Conservation (phyloP, 805 yeast species). For the Ogataea methylovora region DNA sequence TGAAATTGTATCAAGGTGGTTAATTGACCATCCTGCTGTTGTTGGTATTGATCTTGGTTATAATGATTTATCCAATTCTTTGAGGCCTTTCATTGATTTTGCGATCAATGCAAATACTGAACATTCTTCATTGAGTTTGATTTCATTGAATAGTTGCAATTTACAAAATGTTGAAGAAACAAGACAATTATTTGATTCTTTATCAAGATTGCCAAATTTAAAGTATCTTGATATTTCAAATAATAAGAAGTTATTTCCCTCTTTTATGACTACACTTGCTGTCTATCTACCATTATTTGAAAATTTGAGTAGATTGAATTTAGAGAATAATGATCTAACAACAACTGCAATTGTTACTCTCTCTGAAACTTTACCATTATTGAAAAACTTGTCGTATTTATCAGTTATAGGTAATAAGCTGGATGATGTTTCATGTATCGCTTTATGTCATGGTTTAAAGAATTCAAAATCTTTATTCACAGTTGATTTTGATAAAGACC, state of each 20-base stretch:
- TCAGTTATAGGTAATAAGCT: slow-evolving; percentile 60
- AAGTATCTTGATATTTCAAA: slow-evolving; percentile 72
- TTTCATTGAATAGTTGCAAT: slow-evolving; percentile 62
- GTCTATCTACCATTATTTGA: slow-evolving; percentile 64
- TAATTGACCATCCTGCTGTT: slow-evolving; percentile 34
- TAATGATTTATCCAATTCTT: slow-evolving; percentile 49
- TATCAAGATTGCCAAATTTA: slow-evolving; percentile 50
- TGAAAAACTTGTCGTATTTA: slow-evolving; percentile 58
- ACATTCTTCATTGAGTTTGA: slow-evolving; percentile 30
- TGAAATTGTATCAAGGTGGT: slow-evolving; percentile 51
- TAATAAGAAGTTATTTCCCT: slow-evolving; percentile 61
- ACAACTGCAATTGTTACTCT: slow-evolving; percentile 49
- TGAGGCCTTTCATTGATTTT: slow-evolving; percentile 32
- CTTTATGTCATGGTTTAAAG: slow-evolving; percentile 64
- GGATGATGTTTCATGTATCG: slow-evolving; percentile 52
- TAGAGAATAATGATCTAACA: slow-evolving; percentile 60
- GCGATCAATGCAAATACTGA: slow-evolving; percentile 7
- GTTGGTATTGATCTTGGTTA: slow-evolving; percentile 80
- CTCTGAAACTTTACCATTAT: slow-evolving; percentile 63
- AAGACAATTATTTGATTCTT: slow-evolving; percentile 37
- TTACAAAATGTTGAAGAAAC: slow-evolving; percentile 45
- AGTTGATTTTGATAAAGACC: slow-evolving; percentile 58
- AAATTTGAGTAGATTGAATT: slow-evolving; percentile 54
- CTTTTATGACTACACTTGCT: slow-evolving; percentile 47
- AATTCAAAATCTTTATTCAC: slow-evolving; percentile 57